phyloP scores from a whole-genome alignment of 2,329 filamentous ascomycete species.

The Scedosporium dehoogii region DNA sequence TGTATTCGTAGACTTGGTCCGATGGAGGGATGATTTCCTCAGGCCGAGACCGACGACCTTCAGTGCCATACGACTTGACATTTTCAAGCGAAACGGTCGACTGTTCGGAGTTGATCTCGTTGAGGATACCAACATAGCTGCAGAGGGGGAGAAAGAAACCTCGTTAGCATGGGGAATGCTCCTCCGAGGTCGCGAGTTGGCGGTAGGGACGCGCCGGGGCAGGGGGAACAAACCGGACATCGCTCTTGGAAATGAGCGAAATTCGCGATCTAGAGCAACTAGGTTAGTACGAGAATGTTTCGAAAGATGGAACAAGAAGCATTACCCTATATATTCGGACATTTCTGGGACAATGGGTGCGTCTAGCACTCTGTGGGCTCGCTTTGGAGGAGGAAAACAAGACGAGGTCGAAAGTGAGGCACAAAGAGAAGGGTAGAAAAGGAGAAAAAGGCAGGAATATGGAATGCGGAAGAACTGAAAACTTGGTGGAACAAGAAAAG shows the following conservation, averaged over 20 bases:
- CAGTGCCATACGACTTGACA: constrained; percentile 88
- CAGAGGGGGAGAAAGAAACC: constrained; percentile 22
- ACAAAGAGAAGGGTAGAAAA: constrained; percentile 11
- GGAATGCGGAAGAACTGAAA: constrained; percentile 21
- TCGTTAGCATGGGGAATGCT: constrained; percentile 2
- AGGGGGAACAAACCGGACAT: constrained; percentile 66
- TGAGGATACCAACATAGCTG: constrained; percentile 90
- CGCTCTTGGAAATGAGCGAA: constrained; percentile 93
- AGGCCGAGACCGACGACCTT: constrained; percentile 71
- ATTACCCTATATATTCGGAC: constrained; percentile 52
- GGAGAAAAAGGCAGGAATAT: constrained; percentile 11
- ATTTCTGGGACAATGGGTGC: constrained; percentile 30
- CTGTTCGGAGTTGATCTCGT: constrained; percentile 96
- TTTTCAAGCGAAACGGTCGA: constrained; percentile 96
- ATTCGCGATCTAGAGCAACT: constrained; percentile 63
- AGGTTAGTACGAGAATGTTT: constrained; percentile 16
- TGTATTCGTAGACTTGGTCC: constrained; percentile 92
- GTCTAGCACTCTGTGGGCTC: constrained; percentile 30
- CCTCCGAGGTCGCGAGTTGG: constrained; percentile 2
- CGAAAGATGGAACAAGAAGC: background rate
- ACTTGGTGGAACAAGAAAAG: constrained; percentile 16
- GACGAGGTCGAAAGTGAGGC: constrained; percentile 11
- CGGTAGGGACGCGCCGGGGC: background rate
- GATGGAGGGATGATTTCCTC: constrained; percentile 76
- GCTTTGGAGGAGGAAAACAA: constrained; percentile 7